A percentile compares a stretch with the other conserved stretches of the same genome.
phyloP scores from a whole-genome alignment of 257 asterid species.

The Capsicum rhomboideum region DNA sequence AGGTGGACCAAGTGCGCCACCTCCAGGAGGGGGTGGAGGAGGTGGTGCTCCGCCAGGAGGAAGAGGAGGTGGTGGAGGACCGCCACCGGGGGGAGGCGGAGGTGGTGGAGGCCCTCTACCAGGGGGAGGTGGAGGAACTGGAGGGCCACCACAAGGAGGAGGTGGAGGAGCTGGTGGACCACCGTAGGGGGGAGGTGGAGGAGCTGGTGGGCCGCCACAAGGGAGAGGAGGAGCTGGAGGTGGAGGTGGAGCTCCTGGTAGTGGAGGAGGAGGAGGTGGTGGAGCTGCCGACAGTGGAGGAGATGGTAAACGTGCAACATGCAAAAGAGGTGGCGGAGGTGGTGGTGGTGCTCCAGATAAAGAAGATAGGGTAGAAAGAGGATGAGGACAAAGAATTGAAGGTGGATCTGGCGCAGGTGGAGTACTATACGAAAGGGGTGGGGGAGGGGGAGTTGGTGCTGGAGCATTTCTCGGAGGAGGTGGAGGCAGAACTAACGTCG shows the following conservation, averaged over 20 bases:
- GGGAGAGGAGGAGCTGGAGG: not conserved
- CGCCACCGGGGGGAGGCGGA: not conserved
- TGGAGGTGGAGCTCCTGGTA: not conserved
- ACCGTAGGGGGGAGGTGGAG: not conserved
- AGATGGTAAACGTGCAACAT: not conserved
- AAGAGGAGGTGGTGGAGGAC: conserved; percentile 5
- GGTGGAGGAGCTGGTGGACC: not conserved
- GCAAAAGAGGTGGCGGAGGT: not conserved
- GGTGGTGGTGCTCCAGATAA: not conserved
- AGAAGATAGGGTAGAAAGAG: not conserved
- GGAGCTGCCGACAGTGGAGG: not conserved
- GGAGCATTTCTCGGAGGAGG: not conserved
- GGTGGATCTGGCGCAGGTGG: not conserved
- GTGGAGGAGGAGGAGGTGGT: not conserved
- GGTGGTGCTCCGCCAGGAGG: conserved; percentile 17
- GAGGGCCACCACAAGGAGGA: fast-evolving
- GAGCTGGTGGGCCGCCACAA: not conserved
- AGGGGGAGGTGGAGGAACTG: not conserved
- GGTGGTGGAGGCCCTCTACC: not conserved
- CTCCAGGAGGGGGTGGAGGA: conserved; percentile 19
- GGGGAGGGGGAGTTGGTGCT: not conserved
- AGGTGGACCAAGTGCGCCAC: conserved; percentile 1
- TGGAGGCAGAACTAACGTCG: not conserved
- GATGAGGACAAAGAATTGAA: not conserved
- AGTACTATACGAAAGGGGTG: not conserved